Evolutionary conservation across 2,329 filamentous ascomycete genomes (phyloP), one percentile per base, ranked within the genome.

Genomic region (Cytospora schulzeri): DNA sequence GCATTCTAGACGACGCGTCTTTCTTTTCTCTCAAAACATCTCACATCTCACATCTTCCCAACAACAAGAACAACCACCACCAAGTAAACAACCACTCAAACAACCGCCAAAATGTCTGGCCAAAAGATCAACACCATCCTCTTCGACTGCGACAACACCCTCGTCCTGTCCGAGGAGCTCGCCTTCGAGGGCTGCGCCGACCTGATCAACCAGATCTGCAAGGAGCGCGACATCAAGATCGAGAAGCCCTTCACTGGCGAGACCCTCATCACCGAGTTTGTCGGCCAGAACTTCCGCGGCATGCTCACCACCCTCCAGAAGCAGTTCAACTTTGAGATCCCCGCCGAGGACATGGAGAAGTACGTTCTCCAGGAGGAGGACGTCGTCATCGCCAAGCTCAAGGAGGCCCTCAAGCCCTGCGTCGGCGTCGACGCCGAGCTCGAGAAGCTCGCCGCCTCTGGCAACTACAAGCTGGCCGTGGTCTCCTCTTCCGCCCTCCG

Each of bases 231-330:
- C 71, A 81, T 92, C 72, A 73, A 82, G 29, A 66, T 72, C 66
- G 70, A 76, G 33, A 82, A 86, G 71, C 86, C 85, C 74, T 97
- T 96, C 82, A 93, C 91, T 4, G 90, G 90, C 73, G 85, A 88
- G 56, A 83, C 87, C 66, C 88, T 97, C 68, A 91, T 96, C 79
- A 81, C 83, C 71, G 91, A 96, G 79, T 97, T 96, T 73, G 92
- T 97, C 71, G 93, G 93, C 72, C 90, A 95, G 77, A 96, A 96
- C 85, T 97, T 96, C 85, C 91, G 92, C 70, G 91, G 92, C 78
- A 96, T 96, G 91, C 88, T 96, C 79, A 78, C 81, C 65, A 87
- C 86, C 67, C 86, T 97, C 67, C 88, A 93, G 77, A 80, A 87
- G 76, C 89, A 91, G 77, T 88, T 91, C 82, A 82, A 83, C 77